Evolutionary conservation across 2,329 filamentous ascomycete species (phyloP).

Genomic region (Aspergillus neotritici): DNA sequence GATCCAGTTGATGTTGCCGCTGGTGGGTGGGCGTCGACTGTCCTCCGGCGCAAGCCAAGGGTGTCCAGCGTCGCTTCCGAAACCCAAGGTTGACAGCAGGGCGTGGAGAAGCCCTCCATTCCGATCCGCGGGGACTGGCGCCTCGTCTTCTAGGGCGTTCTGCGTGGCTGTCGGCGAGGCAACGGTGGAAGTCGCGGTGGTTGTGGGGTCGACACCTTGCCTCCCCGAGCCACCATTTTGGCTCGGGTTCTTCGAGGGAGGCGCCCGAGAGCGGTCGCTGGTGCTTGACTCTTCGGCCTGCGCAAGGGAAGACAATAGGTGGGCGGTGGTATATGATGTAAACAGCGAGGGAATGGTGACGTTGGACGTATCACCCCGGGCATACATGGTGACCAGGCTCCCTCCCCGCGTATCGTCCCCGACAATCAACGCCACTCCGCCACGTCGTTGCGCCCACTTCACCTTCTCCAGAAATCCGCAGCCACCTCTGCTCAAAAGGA

Average conservation of each 20-base stretch:
- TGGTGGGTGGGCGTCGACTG: constrained; percentile 63
- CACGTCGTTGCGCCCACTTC: constrained; percentile 90
- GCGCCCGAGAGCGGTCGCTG: constrained; percentile 53
- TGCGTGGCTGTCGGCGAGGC: constrained; percentile 31
- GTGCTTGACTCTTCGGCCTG: constrained; percentile 59
- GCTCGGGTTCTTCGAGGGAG: constrained; percentile 34
- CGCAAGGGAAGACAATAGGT: constrained; percentile 78
- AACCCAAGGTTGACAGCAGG: constrained; percentile 41
- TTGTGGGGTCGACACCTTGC: constrained; percentile 21
- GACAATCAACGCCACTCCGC: constrained; percentile 83
- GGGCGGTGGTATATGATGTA: constrained; percentile 89
- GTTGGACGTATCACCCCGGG: constrained; percentile 91
- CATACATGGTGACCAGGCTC: constrained; percentile 93
- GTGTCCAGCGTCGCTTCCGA: constrained; percentile 27
- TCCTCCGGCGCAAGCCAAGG: constrained; percentile 36
- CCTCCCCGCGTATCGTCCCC: constrained; percentile 89
- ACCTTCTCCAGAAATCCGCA: constrained; percentile 97
- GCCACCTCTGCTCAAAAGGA: constrained; percentile 82
- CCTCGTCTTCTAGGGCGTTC: constrained; percentile 14
- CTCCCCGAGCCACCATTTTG: constrained; percentile 14
- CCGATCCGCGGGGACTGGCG: constrained; percentile 13
- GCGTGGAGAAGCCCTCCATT: constrained; percentile 38
- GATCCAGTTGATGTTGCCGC: constrained; percentile 70
- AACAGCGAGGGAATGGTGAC: constrained; percentile 91
- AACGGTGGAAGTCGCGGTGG: constrained; percentile 21